Conservation (phyloP, 2,329 filamentous ascomycete species). For the Aspergillus piperis region DNA sequence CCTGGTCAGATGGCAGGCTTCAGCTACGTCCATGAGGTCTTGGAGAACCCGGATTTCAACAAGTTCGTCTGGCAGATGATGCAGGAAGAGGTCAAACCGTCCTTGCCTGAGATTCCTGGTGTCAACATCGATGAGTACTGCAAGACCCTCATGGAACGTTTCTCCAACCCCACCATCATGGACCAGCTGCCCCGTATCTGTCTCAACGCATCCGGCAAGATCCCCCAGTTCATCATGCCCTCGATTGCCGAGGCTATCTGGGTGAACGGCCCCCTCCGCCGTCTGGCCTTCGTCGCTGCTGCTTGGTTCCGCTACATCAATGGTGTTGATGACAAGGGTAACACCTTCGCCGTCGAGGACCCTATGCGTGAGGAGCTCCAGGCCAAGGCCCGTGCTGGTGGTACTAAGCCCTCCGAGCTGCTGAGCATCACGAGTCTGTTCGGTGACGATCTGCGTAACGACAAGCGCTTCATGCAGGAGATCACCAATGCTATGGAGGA, state of each 20-base stretch:
- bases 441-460: slow-evolving; percentile 53
- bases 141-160: slow-evolving; percentile 56
- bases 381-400: slow-evolving; percentile 48
- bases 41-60: slow-evolving; percentile 51
- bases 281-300: slow-evolving; percentile 52
- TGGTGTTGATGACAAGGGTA: slow-evolving; percentile 53
- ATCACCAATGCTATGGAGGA: slow-evolving; percentile 51
- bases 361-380: slow-evolving; percentile 53
- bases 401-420: slow-evolving; percentile 45
- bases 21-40: slow-evolving; percentile 58
- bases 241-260: slow-evolving; percentile 48
- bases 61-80: slow-evolving; percentile 57
- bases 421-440: slow-evolving; percentile 53
- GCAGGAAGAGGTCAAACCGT: slow-evolving; percentile 57
- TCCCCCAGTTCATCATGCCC: slow-evolving; percentile 50
- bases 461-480: slow-evolving; percentile 52
- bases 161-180: slow-evolving; percentile 59
- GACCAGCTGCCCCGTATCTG: slow-evolving; percentile 56
- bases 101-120: slow-evolving; percentile 53
- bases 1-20: slow-evolving; percentile 55
- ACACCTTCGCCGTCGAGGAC: slow-evolving; percentile 46
- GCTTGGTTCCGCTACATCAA: slow-evolving; percentile 56
- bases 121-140: slow-evolving; percentile 57
- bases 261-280: slow-evolving; percentile 47
- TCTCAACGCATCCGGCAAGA: slow-evolving; percentile 57